These are phyloP conservation scores for Geopyxis carbonaria DNA, from an alignment of 495 filamentous ascomycete species.

Conservation along the genomic window DNA sequence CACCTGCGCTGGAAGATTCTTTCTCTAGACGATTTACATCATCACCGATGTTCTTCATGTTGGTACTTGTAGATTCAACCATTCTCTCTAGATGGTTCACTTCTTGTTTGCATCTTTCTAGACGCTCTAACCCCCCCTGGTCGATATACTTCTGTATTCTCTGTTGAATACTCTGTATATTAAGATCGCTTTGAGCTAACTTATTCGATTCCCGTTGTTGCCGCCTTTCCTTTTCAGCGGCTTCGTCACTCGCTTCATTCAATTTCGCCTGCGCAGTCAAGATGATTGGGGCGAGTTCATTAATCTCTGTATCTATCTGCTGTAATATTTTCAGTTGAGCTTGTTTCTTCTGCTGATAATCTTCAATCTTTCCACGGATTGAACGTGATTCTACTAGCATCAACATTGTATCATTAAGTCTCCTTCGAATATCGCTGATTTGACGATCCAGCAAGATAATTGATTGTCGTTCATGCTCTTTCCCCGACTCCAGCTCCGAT, in stretches of 20 bases:
- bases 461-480: slow-evolving; percentile 49
- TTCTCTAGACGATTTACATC: slow-evolving; percentile 69
- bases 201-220: slow-evolving; percentile 54
- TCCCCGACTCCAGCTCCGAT: slow-evolving; percentile 45
- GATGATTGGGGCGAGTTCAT: slow-evolving; percentile 52
- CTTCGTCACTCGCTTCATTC: slow-evolving; percentile 56
- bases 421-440: slow-evolving; percentile 48
- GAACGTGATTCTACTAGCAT: slow-evolving; percentile 62
- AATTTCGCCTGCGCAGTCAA: slow-evolving; percentile 52
- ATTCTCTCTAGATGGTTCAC: slow-evolving; percentile 48
- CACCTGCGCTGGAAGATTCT: slow-evolving; percentile 56
- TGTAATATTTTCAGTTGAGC: slow-evolving; percentile 52
- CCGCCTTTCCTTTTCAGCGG: slow-evolving; percentile 53
- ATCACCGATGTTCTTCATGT: slow-evolving; percentile 45
- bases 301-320: slow-evolving; percentile 50
- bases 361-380: slow-evolving; percentile 50
- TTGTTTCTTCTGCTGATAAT: slow-evolving; percentile 46
- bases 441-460: slow-evolving; percentile 55
- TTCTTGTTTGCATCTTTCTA: slow-evolving; percentile 45
- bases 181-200: slow-evolving; percentile 52
- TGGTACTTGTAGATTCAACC: slow-evolving; percentile 45
- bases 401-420: slow-evolving; percentile 48
- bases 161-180: slow-evolving; percentile 54
- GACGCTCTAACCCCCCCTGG: slow-evolving; percentile 52
- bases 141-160: slow-evolving; percentile 70